Base-by-base conservation (phyloP, 1,139 yeast genomes). In the Yamadazyma friedrichii region DNA sequence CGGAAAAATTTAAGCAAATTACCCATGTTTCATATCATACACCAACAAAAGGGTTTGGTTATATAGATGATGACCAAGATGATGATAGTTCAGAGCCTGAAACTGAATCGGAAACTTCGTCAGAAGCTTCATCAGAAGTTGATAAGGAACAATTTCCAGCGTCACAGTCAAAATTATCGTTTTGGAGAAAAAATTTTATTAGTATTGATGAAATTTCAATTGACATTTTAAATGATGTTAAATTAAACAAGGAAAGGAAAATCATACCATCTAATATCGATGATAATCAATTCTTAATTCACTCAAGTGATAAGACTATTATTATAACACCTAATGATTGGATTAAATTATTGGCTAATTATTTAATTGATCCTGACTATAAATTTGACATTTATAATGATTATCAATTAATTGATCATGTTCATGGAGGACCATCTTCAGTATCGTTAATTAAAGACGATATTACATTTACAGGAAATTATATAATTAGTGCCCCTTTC, bases 11-110 rank as follows among this genome's bases (percentile, higher is more conserved):
- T 12, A 16, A 31, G 12, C 12, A 10, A 10, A 20, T 20, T 20
- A 20, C 5, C 24, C 24, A 20, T 20, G 16, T 30, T 16, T 6
- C 41, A 6, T 71, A 70, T 43, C 47, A 44, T 1, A 59, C 54
- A 32, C 72, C 74, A 1, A 47, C 42, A 15, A 52, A 49, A 29
- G 77, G 77, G 0, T 70, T 69, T 50, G 77, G 77, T 0, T 71
- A 56, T 45, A 45, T 68, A 15, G 70, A 65, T 31, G 52, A 56
- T 2, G 39, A 54, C 2, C 65, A 56, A 8, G 49, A 49, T 6
- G 55, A 50, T 9, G 52, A 39, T 9, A 46, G 31, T 26, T 30
- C 42, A 6, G 46, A 39, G 13, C 36, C 41, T 1, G 40, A 35
- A 30, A 29, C 38, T 10, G 37, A 22, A 5, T 3, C 31, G 2